Percentiles rank a stretch among this genome's conserved stretches.
Evolutionary conservation across 1,284 basidiomycete species (phyloP).

Genomic region (Ceratobasidium sp.): DNA sequence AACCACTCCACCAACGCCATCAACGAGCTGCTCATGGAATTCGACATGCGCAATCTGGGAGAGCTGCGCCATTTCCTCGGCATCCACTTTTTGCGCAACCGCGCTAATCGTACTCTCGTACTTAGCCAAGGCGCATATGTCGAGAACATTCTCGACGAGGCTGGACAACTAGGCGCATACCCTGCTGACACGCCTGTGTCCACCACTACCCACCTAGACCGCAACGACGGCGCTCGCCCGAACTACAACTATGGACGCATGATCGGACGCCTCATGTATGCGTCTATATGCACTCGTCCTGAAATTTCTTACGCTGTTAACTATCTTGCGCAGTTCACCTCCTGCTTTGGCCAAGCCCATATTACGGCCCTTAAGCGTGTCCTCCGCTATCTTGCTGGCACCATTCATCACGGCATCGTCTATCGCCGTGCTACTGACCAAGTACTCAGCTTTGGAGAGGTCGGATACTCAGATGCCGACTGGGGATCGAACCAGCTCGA

Average conservation of each 20-base stretch:
- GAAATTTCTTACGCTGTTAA: conserved; percentile 59
- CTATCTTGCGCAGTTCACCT: conserved; percentile 57
- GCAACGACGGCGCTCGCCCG: not conserved
- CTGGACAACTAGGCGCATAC: conserved; percentile 4
- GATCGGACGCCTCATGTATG: conserved; percentile 1
- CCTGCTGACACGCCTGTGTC: conserved; percentile 12
- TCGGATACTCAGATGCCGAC: conserved; percentile 39
- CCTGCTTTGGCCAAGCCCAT: conserved; percentile 56
- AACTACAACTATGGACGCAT: conserved; percentile 1
- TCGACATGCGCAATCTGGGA: conserved; percentile 40
- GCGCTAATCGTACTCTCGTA: not conserved
- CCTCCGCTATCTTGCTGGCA: conserved; percentile 57
- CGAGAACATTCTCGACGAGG: conserved; percentile 12
- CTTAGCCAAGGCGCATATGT: conserved; percentile 19
- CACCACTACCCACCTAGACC: not conserved
- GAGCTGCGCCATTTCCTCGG: conserved; percentile 24
- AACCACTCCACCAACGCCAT: not conserved
- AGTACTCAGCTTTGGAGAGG: not conserved
- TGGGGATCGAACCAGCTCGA: conserved; percentile 28
- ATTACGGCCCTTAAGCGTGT: conserved; percentile 58
- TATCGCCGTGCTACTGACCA: not conserved
- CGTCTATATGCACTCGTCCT: not conserved
- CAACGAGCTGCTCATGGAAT: not conserved
- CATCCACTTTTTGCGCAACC: conserved; percentile 19
- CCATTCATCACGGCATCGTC: conserved; percentile 43